phyloP scores from a whole-genome alignment of 305 asterid genomes.

The Solanum hybrid region DNA sequence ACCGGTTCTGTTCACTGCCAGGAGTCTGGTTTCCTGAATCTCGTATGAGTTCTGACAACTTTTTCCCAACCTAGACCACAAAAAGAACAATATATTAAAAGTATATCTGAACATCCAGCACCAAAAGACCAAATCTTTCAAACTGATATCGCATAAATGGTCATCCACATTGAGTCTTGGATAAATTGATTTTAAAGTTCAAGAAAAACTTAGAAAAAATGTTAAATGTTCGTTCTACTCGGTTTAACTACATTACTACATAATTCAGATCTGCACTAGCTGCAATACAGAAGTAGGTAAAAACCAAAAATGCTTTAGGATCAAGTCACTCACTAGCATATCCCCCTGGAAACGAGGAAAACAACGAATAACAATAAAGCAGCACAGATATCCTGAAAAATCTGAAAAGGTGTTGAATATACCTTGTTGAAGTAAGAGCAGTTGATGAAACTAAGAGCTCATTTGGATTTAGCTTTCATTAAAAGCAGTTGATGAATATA shows the following conservation, averaged over 20 bases:
- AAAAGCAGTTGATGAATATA: not conserved
- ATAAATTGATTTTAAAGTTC: not conserved
- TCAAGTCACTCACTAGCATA: not conserved
- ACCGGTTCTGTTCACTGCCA: constrained; percentile 81
- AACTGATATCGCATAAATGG: not conserved
- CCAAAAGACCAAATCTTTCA: not conserved
- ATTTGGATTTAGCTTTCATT: not conserved
- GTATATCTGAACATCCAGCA: not conserved
- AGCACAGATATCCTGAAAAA: not conserved
- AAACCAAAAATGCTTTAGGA: not conserved
- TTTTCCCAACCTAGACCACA: constrained; percentile 70
- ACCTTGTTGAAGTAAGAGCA: too few relatives aligned
- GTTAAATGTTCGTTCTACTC: not conserved
- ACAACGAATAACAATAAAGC: not conserved
- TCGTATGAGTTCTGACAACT: constrained; percentile 91
- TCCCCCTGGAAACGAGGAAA: not conserved
- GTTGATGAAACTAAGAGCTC: not conserved
- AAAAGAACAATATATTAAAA: not conserved
- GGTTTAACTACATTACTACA: not conserved
- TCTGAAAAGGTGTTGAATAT: not conserved
- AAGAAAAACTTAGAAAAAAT: not conserved
- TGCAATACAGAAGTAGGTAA: not conserved
- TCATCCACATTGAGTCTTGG: not conserved
- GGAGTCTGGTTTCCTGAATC: constrained; percentile 86
- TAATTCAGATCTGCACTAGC: not conserved